Evolutionary conservation across 2,329 filamentous ascomycete genomes (phyloP), one percentile per base, ranked within the genome.

Genomic region (Calonectria multiphialidica): DNA sequence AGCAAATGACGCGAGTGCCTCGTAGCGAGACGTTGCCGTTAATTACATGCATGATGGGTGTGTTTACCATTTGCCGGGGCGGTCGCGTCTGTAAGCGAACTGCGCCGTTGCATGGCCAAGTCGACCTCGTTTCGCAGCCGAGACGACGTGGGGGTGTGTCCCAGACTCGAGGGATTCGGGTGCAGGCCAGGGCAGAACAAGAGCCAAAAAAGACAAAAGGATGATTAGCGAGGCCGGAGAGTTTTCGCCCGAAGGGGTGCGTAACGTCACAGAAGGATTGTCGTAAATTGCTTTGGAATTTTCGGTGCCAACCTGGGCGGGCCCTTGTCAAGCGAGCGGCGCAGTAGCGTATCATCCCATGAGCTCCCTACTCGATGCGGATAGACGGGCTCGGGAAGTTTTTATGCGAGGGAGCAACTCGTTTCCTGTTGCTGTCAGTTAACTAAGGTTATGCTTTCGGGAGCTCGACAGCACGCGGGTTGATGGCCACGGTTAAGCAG

Each of bases 101-200:
- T 44, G 25, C 47, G 28, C 50, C 61, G 75, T 77, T 74, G 64
- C 72, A 71, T 75, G 76, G 71, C 62, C 33, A 23, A 45, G 28
- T 35, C n/a, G n/a, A n/a, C n/a, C 66, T 76, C 76, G 78, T 76
- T 79, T 79, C 72, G 78, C 25, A 79, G 65, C 75, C 78, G 28
- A 30, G 28, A 30, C 28, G 78, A 79, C 70, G 74, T 71, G 70
- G 74, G 49, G 66, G 68, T n/a, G n/a, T n/a, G n/a, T n/a, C 40
- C 15, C n/a, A 35, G n/a, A 23, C 21, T 37, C 35, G 35, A 37
- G 35, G 37, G 59, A 30, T 45, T 40, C 18, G 15, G 15, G 42
- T 61, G 61, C 61, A 59, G 61, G 23, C 47, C 33, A 37, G 21
- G 21, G 23, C n/a, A n/a, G n/a, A n/a, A n/a, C n/a, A n/a, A n/a